Base-by-base conservation (phyloP, 1,284 basidiomycete genomes). In the Coriolopsis trogii region DNA sequence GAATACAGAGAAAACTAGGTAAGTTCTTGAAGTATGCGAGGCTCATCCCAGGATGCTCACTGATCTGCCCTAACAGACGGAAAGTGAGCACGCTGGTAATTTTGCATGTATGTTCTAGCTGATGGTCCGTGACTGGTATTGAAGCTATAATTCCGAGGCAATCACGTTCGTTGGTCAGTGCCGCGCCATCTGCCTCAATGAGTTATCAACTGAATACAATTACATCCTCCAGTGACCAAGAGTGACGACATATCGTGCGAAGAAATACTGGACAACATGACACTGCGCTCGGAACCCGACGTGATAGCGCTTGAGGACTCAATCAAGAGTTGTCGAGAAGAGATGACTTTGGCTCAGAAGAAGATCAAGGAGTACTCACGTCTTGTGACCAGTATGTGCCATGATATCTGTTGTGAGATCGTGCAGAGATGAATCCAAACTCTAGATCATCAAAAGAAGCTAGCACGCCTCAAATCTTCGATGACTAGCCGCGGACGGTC, bases 81-180 rank as follows among this genome's bases (percentile, higher is more conserved):
- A 26, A 44, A 44, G 42, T 44, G 26, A 25, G 42, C 8, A 3
- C 4, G 13, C 30, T 8, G 30, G 13, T 31, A 31, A 5, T 12
- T 12, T 12, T 31, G 13, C 2, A 12, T 8, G 5, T 7, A 36
- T 26, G n/a, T 6, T 18, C 8, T 20, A 28, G 2, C 23, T 30
- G 16, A 9, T 30, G 33, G n/a, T n/a, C n/a, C n/a, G n/a, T n/a
- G n/a, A n/a, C n/a, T n/a, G n/a, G n/a, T n/a, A n/a, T n/a, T n/a
- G n/a, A 21, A 39, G 42, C 18, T 33, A 33, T 20, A 25, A 30
- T 24, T 16, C 30, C 4, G 6, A 44, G 7, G 42, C 21, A n/a
- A 33, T 44, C 31, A 44, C 42, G 8, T 44, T 44, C 8, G 12
- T 36, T 13, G 42, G 42, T 44, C 24, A 26, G 42, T 18, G n/a